Evolutionary conservation across 2,329 filamentous ascomycete species (phyloP), one percentile per base, ranked within the genome.

Genomic region (Talaromyces rugulosus): DNA sequence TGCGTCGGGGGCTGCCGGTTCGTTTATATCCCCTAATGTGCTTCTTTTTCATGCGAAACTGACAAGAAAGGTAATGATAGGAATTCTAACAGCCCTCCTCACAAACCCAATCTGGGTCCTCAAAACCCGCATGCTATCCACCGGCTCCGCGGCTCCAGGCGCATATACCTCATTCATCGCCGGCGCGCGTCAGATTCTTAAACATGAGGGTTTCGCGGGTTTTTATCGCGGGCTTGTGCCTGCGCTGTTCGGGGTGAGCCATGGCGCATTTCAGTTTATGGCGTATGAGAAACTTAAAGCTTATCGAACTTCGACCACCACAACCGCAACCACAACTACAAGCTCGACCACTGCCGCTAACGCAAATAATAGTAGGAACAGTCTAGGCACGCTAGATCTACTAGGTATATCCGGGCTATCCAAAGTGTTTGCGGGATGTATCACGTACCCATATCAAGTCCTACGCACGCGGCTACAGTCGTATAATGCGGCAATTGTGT

Each of bases 61-160:
- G n/a, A n/a, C n/a, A n/a, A n/a, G n/a, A n/a, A n/a, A n/a, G n/a
- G n/a, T n/a, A n/a, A n/a, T n/a, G n/a, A n/a, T n/a, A n/a, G n/a
- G n/a, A n/a, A 81, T 89, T 18, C 76, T 91, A 47, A 96, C 92
- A 1, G 89, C 93, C 51, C 78, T 91, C 33, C 82, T 94, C 66
- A 98, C 95, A 33, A 98, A 98, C 74, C 95, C 95, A 2, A 88
- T 99, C 69, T 99, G 95, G 95, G 95, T 99, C 2, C 87, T 99
- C 74, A 98, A 98, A 81, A 98, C 94, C 8, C 89, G 95, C 65
- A 98, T 99, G 92, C 82, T 98, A 28, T 92, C 92, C 33, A 93
- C 91, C 4, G 91, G 95, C 67, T 85, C 86, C 56, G 82, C 85
- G 60, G 83, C 87, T 5, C 85, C 83, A 1, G 92, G 92, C 14